Base-by-base conservation (phyloP, 108 stramenopile species). In the Stephanodiscus minutulus region DNA sequence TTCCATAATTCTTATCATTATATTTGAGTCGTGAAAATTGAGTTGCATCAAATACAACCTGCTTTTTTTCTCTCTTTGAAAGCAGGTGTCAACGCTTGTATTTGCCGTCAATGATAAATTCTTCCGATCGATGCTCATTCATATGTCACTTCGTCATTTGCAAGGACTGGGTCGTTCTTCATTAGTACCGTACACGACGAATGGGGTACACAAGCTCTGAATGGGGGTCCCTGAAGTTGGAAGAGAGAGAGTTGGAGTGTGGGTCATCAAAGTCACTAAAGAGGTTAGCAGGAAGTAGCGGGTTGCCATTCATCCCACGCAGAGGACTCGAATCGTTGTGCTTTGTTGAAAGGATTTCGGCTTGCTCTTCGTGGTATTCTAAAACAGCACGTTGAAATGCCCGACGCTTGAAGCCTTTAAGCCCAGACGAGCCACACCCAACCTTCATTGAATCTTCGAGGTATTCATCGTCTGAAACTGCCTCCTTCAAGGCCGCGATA, bases 101-200 rank as follows among this genome's bases (percentile, higher is more conserved):
- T 72, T 77, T 28, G 63, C 41, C n/a, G 66, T 72, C 56, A 77
- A 47, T 33, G 5, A 21, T n/a, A 77, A 55, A 36, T 67, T 66
- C 11, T 9, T 20, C 36, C 68, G 29, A 91, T 91, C n/a, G 86
- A 86, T 18, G 54, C 69, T 44, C 90, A 65, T 57, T 94, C 93
- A 56, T 92, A 94, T 0, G 90, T 91, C 44, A 88, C 85, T 4
- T 91, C 93, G 52, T 94, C 35, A 18, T 35, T 54, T 29, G n/a
- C n/a, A n/a, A n/a, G n/a, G n/a, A n/a, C n/a, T n/a, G n/a, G n/a
- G n/a, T n/a, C n/a, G n/a, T n/a, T n/a, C n/a, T n/a, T n/a, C n/a
- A n/a, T n/a, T n/a, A n/a, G n/a, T n/a, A n/a, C n/a, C n/a, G n/a
- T n/a, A n/a, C n/a, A n/a, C n/a, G n/a, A n/a, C n/a, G n/a, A n/a